Evolutionary conservation across 2,329 filamentous ascomycete species (phyloP), one percentile per base, ranked within the genome.

Genomic region (Aspergillus texensis): DNA sequence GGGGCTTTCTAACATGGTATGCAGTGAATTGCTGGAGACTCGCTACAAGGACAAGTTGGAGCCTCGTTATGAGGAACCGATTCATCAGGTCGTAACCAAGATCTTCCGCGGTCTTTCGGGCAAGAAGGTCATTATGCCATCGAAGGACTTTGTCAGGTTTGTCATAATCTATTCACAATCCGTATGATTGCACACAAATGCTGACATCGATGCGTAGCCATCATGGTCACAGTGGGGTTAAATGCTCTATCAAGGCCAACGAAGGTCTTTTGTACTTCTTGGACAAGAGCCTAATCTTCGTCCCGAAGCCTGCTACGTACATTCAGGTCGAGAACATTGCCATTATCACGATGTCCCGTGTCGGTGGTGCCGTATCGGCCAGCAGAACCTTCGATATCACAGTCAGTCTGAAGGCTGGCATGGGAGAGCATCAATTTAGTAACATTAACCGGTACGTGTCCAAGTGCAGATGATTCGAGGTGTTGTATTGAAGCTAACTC

Each of bases 181-280:
- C 28, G 14, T 32, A 34, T 30, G 24, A 26, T 36, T 19, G 2
- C 4, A 32, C 28, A 32, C 16, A 34, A n/a, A 32, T 41, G 19
- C 63, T 66, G 45, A 68, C 57, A 45, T 16, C 16, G 36, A 32
- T 54, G n/a, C 34, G 57, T 58, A 78, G 91, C 70, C 95, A 98
- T 81, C 93, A 97, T 77, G 89, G 91, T 73, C 94, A 97, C 78
- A 92, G 90, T 70, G 95, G 95, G 63, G 96, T 99, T 80, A 99
- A 99, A 82, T 99, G 95, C 80, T 96, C 94, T n/a, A 97, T 99
- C 87, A 99, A 99, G 82, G 96, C 96, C 60, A 97, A 96, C 78
- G 95, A 99, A 81, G 95, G 96, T 65, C 94, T 97, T 75, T 84
- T 99, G 57, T 99, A 96, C 86, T 97, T 94, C 77, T 83, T 99